These are phyloP conservation scores for Penicillium malachiteum DNA, from an alignment of 495 filamentous ascomycete species.

Conservation along the genomic window DNA sequence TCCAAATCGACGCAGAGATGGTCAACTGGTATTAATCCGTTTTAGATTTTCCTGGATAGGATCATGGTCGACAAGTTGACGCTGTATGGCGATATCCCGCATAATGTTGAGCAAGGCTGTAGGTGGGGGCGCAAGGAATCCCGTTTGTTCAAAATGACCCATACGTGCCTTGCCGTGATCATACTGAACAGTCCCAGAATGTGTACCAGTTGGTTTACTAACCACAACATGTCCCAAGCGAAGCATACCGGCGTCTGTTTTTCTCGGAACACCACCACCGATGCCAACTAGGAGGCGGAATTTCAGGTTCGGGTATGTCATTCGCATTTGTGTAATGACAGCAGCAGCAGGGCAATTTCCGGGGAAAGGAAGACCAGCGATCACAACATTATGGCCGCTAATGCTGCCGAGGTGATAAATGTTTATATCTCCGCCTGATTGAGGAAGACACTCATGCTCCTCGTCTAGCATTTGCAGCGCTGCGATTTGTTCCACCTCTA, in stretches of 20 bases:
- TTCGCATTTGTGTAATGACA: background rate
- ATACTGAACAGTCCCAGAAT: background rate
- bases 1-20: background rate
- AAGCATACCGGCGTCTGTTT: background rate
- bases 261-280: background rate
- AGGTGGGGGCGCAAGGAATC: background rate
- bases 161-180: background rate
- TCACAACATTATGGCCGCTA: background rate
- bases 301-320: background rate
- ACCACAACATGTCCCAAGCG: background rate
- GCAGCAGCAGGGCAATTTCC: background rate
- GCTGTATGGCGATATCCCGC: background rate
- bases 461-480: slow-evolving; percentile 32
- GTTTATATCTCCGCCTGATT: background rate
- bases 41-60: background rate
- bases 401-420: background rate
- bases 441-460: slow-evolving; percentile 18
- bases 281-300: background rate
- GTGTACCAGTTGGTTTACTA: background rate
- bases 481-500: slow-evolving; percentile 31
- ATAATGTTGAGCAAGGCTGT: background rate
- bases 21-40: background rate
- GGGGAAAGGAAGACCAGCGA: background rate
- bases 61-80: background rate
- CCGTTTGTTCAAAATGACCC: background rate